Conservation (phyloP, 345 rosid genomes). For the Pistacia vera region DNA sequence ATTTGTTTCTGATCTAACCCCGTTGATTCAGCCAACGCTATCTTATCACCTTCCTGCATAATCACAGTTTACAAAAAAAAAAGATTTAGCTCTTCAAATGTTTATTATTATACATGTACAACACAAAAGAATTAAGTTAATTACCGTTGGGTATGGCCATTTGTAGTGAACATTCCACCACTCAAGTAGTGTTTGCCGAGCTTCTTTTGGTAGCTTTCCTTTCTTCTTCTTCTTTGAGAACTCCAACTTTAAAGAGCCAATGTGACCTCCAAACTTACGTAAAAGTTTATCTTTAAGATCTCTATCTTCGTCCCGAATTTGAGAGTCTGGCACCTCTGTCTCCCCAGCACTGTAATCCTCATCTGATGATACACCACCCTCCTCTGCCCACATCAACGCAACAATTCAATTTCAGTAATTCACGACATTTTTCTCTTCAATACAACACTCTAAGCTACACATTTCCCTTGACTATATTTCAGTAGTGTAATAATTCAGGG, state of each 20-base stretch:
- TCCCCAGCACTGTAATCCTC: constrained; percentile 71
- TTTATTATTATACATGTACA: too few species aligned
- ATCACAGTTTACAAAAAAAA: neutral
- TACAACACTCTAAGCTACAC: too few species aligned
- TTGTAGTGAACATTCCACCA: constrained; percentile 84
- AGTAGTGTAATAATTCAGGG: too few species aligned
- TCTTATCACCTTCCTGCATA: constrained; percentile 69
- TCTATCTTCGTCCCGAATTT: constrained; percentile 50
- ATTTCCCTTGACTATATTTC: too few species aligned
- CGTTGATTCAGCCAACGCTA: constrained; percentile 66
- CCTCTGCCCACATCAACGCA: constrained; percentile 35
- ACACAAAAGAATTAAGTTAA: too few species aligned
- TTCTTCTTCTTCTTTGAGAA: constrained; percentile 87
- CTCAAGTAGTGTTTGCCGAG: constrained; percentile 65
- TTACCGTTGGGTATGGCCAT: constrained; percentile 89
- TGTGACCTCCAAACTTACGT: constrained; percentile 68
- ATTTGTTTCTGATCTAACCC: constrained; percentile 88
- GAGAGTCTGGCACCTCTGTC: constrained; percentile 45
- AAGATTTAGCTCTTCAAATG: neutral
- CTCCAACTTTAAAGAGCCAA: constrained; percentile 72
- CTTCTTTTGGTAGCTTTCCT: constrained; percentile 82
- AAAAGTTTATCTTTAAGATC: constrained; percentile 68
- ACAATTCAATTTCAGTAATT: neutral
- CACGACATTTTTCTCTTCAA: neutral
- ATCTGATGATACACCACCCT: constrained; percentile 62